Evolutionary conservation across 2,329 filamentous ascomycete genomes (phyloP).

Genomic region (Aureobasidium sp.): DNA sequence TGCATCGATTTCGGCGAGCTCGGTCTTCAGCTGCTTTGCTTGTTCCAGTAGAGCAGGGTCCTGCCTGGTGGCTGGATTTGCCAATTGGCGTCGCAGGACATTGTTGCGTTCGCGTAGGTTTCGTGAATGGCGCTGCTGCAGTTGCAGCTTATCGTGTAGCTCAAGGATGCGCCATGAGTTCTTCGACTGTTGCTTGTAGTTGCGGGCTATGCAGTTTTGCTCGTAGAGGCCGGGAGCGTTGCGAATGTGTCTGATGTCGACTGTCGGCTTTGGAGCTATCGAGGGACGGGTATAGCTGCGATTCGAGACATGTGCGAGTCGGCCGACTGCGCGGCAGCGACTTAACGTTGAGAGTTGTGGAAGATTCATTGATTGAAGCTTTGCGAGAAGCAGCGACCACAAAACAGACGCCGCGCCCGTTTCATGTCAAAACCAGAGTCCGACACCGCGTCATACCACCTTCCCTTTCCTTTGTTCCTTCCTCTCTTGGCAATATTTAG

Average conservation of each 20-base stretch:
- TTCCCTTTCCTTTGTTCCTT: background rate
- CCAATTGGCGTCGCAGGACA: conserved; percentile 33
- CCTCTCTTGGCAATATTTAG: background rate
- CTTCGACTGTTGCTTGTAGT: conserved; percentile 55
- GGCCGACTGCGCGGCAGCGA: background rate
- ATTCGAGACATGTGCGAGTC: background rate
- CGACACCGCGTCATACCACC: background rate
- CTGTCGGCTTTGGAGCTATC: conserved; percentile 66
- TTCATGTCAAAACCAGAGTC: background rate
- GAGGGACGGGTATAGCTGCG: conserved; percentile 48
- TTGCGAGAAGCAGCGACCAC: background rate
- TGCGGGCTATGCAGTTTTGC: conserved; percentile 75
- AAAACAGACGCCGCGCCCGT: conserved; percentile 6
- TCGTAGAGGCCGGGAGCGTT: conserved; percentile 75
- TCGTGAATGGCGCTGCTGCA: conserved; percentile 51
- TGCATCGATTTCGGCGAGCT: conserved; percentile 52
- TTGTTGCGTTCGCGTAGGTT: conserved; percentile 60
- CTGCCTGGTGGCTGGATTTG: conserved; percentile 14
- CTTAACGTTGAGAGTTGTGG: background rate
- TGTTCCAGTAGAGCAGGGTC: conserved; percentile 45
- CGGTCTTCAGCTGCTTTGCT: conserved; percentile 55
- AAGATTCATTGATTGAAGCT: conserved; percentile 7
- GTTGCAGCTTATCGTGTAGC: conserved; percentile 37
- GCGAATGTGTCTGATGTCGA: conserved; percentile 86
- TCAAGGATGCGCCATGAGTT: conserved; percentile 47